Percentiles rank a stretch among this genome's conserved stretches.
phyloP scores from a whole-genome alignment of 805 yeast species.

The Debaryomyces prosopidis region DNA sequence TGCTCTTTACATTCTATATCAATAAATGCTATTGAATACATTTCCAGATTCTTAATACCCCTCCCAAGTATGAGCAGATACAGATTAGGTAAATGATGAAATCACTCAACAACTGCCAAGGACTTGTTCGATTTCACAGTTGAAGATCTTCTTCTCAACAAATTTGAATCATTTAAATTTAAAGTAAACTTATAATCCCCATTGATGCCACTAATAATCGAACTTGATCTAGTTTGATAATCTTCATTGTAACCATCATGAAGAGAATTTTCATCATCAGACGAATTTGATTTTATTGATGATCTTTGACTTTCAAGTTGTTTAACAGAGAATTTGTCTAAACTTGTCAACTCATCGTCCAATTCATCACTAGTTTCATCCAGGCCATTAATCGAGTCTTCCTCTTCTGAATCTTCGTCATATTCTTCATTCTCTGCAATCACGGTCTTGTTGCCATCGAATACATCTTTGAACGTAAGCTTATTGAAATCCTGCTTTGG shows the following conservation, averaged over 20 bases:
- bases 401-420: conserved; percentile 15
- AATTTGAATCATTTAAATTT: conserved; percentile 62
- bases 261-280: conserved; percentile 22
- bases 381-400: conserved; percentile 18
- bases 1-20: no score
- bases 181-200: conserved; percentile 55
- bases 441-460: conserved; percentile 22
- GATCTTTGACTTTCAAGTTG: conserved; percentile 9
- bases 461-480: conserved; percentile 31
- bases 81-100: no score
- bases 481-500: conserved; percentile 22
- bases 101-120: background rate
- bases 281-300: conserved; percentile 16
- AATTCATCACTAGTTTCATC: conserved; percentile 16
- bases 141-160: conserved; percentile 54
- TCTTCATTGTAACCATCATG: conserved; percentile 12
- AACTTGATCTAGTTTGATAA: conserved; percentile 39
- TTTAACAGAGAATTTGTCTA: conserved; percentile 15
- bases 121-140: conserved; percentile 8
- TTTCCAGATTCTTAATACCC: no score
- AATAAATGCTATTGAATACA: no score
- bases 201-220: conserved; percentile 38
- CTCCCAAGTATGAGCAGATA: no score
- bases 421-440: conserved; percentile 23
- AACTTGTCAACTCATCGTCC: conserved; percentile 23